These are phyloP conservation scores for Magnolia sinica DNA, from an alignment of 164 flowering plant species.

Conservation along the genomic window DNA sequence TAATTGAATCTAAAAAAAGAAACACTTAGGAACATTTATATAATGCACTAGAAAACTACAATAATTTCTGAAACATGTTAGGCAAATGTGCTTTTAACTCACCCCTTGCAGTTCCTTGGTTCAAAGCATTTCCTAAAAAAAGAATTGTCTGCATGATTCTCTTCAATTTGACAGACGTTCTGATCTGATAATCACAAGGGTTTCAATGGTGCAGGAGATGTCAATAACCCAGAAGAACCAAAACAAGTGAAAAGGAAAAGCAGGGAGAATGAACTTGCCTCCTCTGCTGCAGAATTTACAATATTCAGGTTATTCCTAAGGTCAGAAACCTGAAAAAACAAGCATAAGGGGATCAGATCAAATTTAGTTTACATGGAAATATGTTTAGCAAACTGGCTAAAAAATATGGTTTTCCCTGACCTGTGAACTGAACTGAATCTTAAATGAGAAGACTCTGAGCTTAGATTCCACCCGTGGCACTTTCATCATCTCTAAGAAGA, in stretches of 20 bases:
- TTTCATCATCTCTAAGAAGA: constrained; percentile 92
- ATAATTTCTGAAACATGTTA: background rate
- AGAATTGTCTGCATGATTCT: constrained; percentile 92
- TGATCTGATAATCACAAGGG: constrained; percentile 46
- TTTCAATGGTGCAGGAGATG: constrained; percentile 8
- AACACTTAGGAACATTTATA: background rate
- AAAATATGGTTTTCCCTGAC: constrained; percentile 33
- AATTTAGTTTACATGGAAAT: background rate
- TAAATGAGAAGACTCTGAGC: constrained; percentile 90
- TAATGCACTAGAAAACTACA: background rate
- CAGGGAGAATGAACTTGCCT: constrained; percentile 46
- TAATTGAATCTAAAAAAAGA: background rate
- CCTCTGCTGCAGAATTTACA: constrained; percentile 73
- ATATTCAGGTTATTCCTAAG: constrained; percentile 65
- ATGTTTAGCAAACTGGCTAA: background rate
- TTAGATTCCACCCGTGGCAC: constrained; percentile 93
- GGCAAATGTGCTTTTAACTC: constrained; percentile 20
- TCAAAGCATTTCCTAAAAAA: constrained; percentile 89
- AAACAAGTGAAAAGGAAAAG: background rate
- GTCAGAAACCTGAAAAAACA: constrained; percentile 59
- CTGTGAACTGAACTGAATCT: constrained; percentile 79
- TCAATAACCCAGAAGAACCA: background rate
- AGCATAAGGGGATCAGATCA: background rate
- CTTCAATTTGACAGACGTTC: constrained; percentile 69
- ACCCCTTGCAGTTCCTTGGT: constrained; percentile 98